Conservation (phyloP, 139 green algal species). For the Ulvella scutata region DNA sequence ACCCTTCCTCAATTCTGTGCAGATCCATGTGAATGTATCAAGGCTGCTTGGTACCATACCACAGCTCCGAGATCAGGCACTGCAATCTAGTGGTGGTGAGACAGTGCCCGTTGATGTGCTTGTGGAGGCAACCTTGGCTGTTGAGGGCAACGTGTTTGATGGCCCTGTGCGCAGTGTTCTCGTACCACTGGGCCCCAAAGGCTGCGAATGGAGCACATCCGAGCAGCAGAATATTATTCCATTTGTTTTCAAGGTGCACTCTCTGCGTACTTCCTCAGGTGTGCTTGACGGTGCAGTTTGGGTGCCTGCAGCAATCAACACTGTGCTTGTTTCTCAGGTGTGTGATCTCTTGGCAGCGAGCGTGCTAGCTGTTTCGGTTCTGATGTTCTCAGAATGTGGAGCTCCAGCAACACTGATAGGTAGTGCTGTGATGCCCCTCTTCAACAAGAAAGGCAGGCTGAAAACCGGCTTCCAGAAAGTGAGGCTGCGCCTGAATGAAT, state of each 20-base stretch:
- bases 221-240: background rate
- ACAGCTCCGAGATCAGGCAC: background rate
- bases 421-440: constrained; percentile 50
- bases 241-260: background rate
- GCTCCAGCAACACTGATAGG: constrained; percentile 27
- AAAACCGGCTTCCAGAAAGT: constrained; percentile 60
- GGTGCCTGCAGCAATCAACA: background rate
- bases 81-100: background rate
- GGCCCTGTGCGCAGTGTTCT: background rate
- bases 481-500: constrained; percentile 30
- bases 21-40: background rate
- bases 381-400: constrained; percentile 17
- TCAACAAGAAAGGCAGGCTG: constrained; percentile 70
- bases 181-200: background rate
- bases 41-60: background rate
- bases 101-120: background rate
- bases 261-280: too few species aligned
- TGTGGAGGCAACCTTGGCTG: background rate
- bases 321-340: background rate
- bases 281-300: too few species aligned
- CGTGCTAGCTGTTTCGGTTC: constrained; percentile 17
- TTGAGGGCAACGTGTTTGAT: background rate
- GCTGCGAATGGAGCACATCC: background rate
- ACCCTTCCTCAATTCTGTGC: too few species aligned
- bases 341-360: background rate